These are phyloP conservation scores for Spathaspora girioi DNA, from an alignment of 805 yeast genomes.

Conservation along the genomic window DNA sequence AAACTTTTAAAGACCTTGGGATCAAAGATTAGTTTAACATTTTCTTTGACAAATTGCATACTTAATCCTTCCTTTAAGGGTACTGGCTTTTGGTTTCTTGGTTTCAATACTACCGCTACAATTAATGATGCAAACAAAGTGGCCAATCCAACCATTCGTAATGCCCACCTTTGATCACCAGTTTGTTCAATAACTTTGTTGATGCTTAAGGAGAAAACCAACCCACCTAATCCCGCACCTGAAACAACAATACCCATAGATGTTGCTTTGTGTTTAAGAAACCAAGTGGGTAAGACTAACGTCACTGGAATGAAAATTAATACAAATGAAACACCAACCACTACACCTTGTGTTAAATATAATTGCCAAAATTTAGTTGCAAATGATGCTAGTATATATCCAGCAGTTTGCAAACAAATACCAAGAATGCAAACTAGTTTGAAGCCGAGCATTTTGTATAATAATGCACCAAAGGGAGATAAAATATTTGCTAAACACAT, in stretches of 20 bases:
- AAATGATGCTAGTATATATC: slow-evolving; percentile 49
- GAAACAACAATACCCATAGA: slow-evolving; percentile 47
- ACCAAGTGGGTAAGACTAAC: slow-evolving; percentile 47
- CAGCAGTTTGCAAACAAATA: slow-evolving; percentile 38
- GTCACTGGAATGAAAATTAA: slow-evolving; percentile 42
- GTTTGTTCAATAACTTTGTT: slow-evolving; percentile 35
- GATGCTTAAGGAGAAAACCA: slow-evolving; percentile 42
- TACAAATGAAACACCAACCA: slow-evolving; percentile 47
- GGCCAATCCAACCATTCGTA: slow-evolving; percentile 36
- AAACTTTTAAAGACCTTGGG: slow-evolving; percentile 19
- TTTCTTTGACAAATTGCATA: slow-evolving; percentile 14
- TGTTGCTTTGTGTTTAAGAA: slow-evolving; percentile 39
- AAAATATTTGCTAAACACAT: slow-evolving; percentile 54
- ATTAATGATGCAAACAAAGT: slow-evolving; percentile 27
- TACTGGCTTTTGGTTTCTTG: slow-evolving; percentile 34
- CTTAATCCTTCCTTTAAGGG: slow-evolving; percentile 20
- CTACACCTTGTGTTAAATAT: slow-evolving; percentile 49
- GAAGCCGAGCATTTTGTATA: slow-evolving; percentile 49
- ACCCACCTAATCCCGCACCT: slow-evolving; percentile 54
- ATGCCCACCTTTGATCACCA: slow-evolving; percentile 44
- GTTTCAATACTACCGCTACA: slow-evolving; percentile 41
- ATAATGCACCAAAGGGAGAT: slow-evolving; percentile 50
- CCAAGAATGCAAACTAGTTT: slow-evolving; percentile 46
- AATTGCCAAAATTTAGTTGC: slow-evolving; percentile 49
- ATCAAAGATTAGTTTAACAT: slow-evolving; percentile 35